Percentiles rank a stretch among this genome's conserved stretches.
phyloP scores from a whole-genome alignment of 2,329 filamentous ascomycete species.

The Pseudogymnoascus sp. region DNA sequence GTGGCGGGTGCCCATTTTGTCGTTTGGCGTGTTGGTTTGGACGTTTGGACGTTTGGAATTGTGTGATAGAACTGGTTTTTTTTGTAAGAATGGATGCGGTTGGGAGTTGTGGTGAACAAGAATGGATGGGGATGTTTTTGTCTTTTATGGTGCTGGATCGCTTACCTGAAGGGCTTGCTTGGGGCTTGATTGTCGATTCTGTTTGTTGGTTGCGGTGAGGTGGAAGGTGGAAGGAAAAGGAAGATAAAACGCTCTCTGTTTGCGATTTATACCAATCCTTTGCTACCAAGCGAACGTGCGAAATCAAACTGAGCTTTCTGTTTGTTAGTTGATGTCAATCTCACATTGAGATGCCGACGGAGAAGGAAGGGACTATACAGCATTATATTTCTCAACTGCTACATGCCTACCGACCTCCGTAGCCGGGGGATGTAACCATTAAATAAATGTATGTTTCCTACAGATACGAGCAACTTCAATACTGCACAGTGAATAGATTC shows the following conservation, averaged over 20 bases:
- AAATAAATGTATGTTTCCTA: background rate
- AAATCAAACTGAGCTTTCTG: background rate
- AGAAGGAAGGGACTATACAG: background rate
- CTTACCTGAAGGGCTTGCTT: background rate
- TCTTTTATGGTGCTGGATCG: background rate
- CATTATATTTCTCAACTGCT: background rate
- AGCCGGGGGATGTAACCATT: background rate
- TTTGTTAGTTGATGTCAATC: background rate
- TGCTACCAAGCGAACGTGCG: background rate
- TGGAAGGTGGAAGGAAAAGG: background rate
- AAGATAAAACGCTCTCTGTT: background rate
- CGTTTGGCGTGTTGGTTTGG: background rate
- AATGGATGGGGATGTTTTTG: background rate
- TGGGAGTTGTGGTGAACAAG: background rate
- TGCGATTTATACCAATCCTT: background rate
- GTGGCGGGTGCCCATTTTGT: background rate
- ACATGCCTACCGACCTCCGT: background rate
- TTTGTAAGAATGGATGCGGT: background rate
- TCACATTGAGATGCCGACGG: background rate
- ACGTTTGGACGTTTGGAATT: too few species aligned
- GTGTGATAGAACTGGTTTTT: background rate
- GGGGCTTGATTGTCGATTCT: background rate
- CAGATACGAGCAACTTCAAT: too few species aligned
- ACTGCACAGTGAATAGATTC: too few species aligned
- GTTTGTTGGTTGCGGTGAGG: background rate